Evolutionary conservation across 331 rosid species (phyloP), one percentile per base, ranked within the genome.

Genomic region (Stylosanthes scabra): DNA sequence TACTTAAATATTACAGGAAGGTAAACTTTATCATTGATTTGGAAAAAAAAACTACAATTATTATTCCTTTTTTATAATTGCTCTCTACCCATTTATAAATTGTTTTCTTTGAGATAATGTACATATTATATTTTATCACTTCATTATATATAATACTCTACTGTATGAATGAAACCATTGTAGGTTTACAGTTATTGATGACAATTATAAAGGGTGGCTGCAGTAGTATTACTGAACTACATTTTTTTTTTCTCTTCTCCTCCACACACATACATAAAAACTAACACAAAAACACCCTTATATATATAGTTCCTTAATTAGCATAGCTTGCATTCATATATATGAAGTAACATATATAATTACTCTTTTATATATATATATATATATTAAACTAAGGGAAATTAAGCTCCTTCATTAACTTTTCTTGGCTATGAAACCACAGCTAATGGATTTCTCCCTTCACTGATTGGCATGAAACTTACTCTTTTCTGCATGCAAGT

Each of bases 401-500:
- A 34, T 34, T 34, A 34, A 34, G 1, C 39, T 34, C 39, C 39
- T 34, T 34, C 7, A 34, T 34, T 34, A 5, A 34, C 39, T 6
- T 34, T 34, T 34, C 6, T 0, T 41, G 15, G 37, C 31, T 46
- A 83, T 0, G 87, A 82, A 71, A 83, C 88, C 78, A 88, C 96
- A 1, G 81, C 71, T 16, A 90, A 62, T 3, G 87, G 88, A 59
- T 76, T 78, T 62, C 83, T 83, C 79, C 74, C 93, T 66, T 85
- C 90, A 42, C 10, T 80, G 49, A 79, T 71, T 47, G 92, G 84
- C 76, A 72, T 75, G 77, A 90, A 92, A 80, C 95, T 88, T 84
- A 92, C 98, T 74, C 88, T 85, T 75, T 83, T 92, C 98, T 90
- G 93, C 88, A 75, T 90, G 93, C 88, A 75, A 65, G 2, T 72